These are phyloP conservation scores for Boletales sp. DNA, from an alignment of 768 basidiomycete species.

Conservation along the genomic window DNA sequence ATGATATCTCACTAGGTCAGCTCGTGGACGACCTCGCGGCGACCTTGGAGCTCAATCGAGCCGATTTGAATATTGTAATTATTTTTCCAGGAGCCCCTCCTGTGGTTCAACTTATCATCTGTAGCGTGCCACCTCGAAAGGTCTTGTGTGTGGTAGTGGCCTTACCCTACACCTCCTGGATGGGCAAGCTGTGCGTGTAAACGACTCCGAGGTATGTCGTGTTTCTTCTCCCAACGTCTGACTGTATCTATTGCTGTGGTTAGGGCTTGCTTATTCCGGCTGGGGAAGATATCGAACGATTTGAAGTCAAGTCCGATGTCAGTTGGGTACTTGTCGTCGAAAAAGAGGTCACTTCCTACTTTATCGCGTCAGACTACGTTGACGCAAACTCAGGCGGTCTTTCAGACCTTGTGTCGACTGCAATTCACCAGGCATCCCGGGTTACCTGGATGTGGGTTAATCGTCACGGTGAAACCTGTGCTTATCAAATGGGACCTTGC, in stretches of 20 bases:
- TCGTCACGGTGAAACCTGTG: constrained; percentile 63
- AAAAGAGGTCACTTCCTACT: constrained; percentile 67
- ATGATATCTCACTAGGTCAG: constrained; percentile 36
- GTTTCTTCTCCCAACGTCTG: background rate
- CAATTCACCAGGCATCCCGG: constrained; percentile 45
- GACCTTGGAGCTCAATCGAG: constrained; percentile 67
- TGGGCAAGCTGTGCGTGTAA: constrained; percentile 49
- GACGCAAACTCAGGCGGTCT: constrained; percentile 74
- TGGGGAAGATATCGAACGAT: constrained; percentile 63
- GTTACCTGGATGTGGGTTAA: constrained; percentile 62
- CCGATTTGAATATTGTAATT: constrained; percentile 74
- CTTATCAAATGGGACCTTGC: background rate
- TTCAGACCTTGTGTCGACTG: constrained; percentile 74
- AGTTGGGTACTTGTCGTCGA: constrained; percentile 87
- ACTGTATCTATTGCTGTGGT: background rate
- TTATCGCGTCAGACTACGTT: background rate
- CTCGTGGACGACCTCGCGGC: constrained; percentile 89
- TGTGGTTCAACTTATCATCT: constrained; percentile 6
- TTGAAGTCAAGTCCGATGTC: constrained; percentile 53
- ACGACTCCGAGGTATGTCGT: constrained; percentile 54
- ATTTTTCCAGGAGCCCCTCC: background rate
- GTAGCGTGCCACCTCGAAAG: constrained; percentile 88
- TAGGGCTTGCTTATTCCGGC: constrained; percentile 78
- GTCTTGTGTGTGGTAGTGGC: constrained; percentile 71
- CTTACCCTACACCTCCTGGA: constrained; percentile 54